Percentiles rank a stretch among this genome's conserved stretches.
Conservation (phyloP, 2,329 filamentous ascomycete species). For the Myotisia sp. region DNA sequence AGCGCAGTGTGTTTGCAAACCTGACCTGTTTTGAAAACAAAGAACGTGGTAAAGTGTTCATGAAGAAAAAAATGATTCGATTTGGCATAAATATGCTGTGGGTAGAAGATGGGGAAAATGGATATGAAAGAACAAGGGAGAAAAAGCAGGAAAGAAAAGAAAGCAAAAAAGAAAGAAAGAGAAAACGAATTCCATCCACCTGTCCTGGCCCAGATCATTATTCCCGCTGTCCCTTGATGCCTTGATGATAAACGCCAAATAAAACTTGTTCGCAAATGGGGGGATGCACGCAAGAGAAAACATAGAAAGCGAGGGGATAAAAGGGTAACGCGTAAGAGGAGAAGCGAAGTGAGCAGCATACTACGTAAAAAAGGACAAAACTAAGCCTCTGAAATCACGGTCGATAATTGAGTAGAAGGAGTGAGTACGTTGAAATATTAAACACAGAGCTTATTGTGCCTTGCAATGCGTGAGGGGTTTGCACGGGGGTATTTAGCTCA, state of each 20-base stretch:
- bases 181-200: conserved; percentile 1
- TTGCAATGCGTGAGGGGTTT: background rate
- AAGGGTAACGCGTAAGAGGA: background rate
- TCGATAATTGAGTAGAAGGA: too few relatives aligned
- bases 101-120: background rate
- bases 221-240: background rate
- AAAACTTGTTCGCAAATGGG: background rate
- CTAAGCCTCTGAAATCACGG: background rate
- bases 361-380: background rate
- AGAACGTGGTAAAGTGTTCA: too few relatives aligned
- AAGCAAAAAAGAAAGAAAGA: background rate
- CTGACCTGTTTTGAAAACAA: too few relatives aligned
- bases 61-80: too few relatives aligned
- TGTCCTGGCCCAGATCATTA: conserved; percentile 1
- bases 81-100: conserved; percentile 1
- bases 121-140: background rate
- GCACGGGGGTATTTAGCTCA: background rate
- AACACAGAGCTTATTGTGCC: too few relatives aligned
- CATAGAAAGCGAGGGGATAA: background rate
- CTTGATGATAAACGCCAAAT: conserved; percentile 3
- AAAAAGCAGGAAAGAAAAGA: background rate
- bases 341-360: background rate
- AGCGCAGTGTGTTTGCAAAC: too few relatives aligned
- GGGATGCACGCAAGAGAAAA: background rate
- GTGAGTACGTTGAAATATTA: too few relatives aligned